phyloP scores from a whole-genome alignment of 306 rosid genomes.

The Quercus agrifolia region DNA sequence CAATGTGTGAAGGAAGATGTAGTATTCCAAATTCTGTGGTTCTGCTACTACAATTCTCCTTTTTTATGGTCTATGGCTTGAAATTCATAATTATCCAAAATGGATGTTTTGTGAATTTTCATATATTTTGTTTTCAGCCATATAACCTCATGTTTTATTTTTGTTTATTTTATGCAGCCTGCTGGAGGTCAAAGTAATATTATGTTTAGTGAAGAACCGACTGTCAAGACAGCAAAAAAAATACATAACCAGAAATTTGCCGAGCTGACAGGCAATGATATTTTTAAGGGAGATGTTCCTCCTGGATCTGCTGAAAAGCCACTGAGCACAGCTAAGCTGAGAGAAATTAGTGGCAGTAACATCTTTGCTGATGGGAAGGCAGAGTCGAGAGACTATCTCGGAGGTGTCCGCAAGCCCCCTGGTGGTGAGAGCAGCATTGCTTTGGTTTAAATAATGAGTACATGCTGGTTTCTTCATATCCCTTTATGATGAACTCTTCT shows the following conservation, averaged over 20 bases:
- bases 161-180: conserved; percentile 43
- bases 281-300: conserved; percentile 72
- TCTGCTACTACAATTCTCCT: neutral
- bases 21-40: neutral
- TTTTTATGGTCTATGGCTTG: neutral
- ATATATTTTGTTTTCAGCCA: neutral
- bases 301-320: conserved; percentile 78
- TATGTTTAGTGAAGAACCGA: conserved; percentile 77
- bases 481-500: conserved; percentile 5
- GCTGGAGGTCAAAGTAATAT: conserved; percentile 96
- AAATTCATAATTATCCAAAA: neutral
- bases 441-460: conserved; percentile 45
- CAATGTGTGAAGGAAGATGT: neutral
- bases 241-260: conserved; percentile 85
- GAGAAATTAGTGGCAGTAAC: conserved; percentile 90
- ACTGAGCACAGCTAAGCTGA: conserved; percentile 78
- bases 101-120: neutral
- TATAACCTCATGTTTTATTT: neutral
- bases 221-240: conserved; percentile 63
- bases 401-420: conserved; percentile 87
- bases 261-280: conserved; percentile 78
- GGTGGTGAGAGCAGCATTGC: conserved; percentile 95
- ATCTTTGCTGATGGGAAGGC: conserved; percentile 85
- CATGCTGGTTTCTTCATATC: neutral
- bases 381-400: conserved; percentile 59